phyloP scores from a whole-genome alignment of 164 flowering plant genomes.

The Hamamelis virginiana region DNA sequence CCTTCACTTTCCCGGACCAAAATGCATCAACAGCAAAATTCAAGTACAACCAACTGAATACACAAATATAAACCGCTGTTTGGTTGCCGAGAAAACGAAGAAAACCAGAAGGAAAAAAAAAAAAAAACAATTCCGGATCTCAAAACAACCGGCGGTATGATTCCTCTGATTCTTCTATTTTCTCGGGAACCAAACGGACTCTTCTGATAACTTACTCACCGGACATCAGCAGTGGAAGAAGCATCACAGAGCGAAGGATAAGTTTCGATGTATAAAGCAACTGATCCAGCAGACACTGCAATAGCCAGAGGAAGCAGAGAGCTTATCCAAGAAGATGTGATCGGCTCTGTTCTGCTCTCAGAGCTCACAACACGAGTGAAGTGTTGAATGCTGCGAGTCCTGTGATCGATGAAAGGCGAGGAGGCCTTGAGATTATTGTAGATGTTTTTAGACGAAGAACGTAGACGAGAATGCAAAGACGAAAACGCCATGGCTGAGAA shows the following conservation, averaged over 20 bases:
- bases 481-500: conserved; percentile 31
- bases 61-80: too few species aligned
- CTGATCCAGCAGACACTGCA: conserved; percentile 50
- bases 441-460: conserved; percentile 33
- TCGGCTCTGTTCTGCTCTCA: neutral
- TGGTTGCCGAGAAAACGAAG: neutral
- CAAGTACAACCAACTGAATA: too few species aligned
- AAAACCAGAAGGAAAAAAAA: neutral
- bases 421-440: conserved; percentile 20
- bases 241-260: conserved; percentile 47
- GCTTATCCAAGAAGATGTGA: conserved; percentile 28
- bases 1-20: too few species aligned
- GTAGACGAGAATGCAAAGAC: conserved; percentile 46
- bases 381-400: neutral
- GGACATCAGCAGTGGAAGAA: conserved; percentile 14
- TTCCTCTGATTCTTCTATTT: neutral
- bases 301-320: conserved; percentile 52
- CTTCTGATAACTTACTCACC: conserved; percentile 20
- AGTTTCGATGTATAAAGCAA: conserved; percentile 24
- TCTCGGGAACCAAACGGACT: neutral
- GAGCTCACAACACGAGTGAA: conserved; percentile 2
- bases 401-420: conserved; percentile 7
- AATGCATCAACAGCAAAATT: too few species aligned
- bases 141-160: neutral
- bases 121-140: neutral